Evolutionary conservation across 2,329 filamentous ascomycete genomes (phyloP), one percentile per base, ranked within the genome.

Genomic region (Curvularia lunata): DNA sequence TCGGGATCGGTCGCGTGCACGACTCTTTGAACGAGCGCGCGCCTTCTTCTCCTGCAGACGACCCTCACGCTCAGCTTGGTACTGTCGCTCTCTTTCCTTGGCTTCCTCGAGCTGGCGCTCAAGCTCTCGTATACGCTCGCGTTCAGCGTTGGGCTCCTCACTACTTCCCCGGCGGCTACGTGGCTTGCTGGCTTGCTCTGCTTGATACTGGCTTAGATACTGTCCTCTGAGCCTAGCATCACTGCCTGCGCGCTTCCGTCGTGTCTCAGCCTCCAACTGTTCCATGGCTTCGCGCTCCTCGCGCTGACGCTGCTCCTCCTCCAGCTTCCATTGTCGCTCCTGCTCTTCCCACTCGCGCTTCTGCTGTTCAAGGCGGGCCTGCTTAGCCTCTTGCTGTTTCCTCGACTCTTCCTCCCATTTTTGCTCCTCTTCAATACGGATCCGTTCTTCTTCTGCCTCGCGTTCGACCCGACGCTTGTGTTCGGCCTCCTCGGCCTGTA

Each of bases 121-220:
- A 5, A 98, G 83, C 73, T 97, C 89, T 67, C 85, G 85, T 61
- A 97, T 88, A 40, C 92, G 87, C 62, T 83, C 85, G 61, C 82
- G 86, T 74, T 94, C 85, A 2, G 81, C 77, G 23, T 79, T 80
- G 59, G 78, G 84, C 52, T 82, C 80, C 57, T 77, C 73, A 67
- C 69, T 66, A 71, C 82, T 70, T 65, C 71, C 73, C 50, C 66
- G 74, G 41, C 67, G 74, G 54, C 75, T 78, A 37, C 70, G 71
- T 8, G 75, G 65, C 27, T 71, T 72, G 48, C 64, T 68, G 8
- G 70, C 75, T 72, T 90, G 87, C 65, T 91, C 88, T 19, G 88
- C 87, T 74, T 91, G 89, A 73, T 97, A 96, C 72, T 97, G 90
- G 71, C 91, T 94, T 49, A 96, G 83, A 67, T 89, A 93, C 72